phyloP scores from a whole-genome alignment of 2,329 filamentous ascomycete species.

The Neonectria neomacrospora region DNA sequence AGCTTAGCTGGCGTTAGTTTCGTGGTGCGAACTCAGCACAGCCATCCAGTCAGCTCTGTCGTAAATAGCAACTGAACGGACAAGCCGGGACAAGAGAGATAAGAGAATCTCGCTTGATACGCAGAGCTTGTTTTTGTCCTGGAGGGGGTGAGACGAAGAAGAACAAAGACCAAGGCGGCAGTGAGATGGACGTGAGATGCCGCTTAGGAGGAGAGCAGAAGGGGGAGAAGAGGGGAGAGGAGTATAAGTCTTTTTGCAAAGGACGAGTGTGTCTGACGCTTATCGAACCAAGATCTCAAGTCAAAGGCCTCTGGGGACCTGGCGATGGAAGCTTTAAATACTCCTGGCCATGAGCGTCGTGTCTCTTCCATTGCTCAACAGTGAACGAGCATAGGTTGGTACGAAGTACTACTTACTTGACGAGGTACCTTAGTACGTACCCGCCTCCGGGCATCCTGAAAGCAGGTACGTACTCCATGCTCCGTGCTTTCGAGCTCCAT shows the following conservation, averaged over 20 bases:
- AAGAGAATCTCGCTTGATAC: slow-evolving; percentile 45
- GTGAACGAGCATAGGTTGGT: slow-evolving; percentile 38
- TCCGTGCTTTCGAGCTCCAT: slow-evolving; percentile 16
- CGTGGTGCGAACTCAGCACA: slow-evolving; percentile 45
- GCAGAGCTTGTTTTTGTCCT: slow-evolving; percentile 23
- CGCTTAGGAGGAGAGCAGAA: slow-evolving; percentile 28
- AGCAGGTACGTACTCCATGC: neutral
- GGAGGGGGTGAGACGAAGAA: slow-evolving; percentile 25
- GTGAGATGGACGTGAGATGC: slow-evolving; percentile 30
- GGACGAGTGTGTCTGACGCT: slow-evolving; percentile 35
- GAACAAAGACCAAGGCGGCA: slow-evolving; percentile 2
- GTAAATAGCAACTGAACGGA: slow-evolving; percentile 45
- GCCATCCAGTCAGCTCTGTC: slow-evolving; percentile 47
- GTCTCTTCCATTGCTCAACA: slow-evolving; percentile 37
- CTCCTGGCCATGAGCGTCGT: slow-evolving; percentile 32
- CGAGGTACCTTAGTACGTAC: slow-evolving; percentile 30
- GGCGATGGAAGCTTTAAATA: slow-evolving; percentile 48
- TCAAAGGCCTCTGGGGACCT: slow-evolving; percentile 27
- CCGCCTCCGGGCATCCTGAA: slow-evolving; percentile 1
- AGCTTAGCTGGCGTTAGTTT: slow-evolving; percentile 36
- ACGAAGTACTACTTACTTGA: slow-evolving; percentile 28
- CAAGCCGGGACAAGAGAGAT: slow-evolving; percentile 40
- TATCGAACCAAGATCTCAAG: slow-evolving; percentile 36
- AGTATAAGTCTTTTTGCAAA: slow-evolving; percentile 20
- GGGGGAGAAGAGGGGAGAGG: slow-evolving; percentile 25